Evolutionary conservation across 306 rosid genomes (phyloP).

Genomic region (Cicer judaicum): DNA sequence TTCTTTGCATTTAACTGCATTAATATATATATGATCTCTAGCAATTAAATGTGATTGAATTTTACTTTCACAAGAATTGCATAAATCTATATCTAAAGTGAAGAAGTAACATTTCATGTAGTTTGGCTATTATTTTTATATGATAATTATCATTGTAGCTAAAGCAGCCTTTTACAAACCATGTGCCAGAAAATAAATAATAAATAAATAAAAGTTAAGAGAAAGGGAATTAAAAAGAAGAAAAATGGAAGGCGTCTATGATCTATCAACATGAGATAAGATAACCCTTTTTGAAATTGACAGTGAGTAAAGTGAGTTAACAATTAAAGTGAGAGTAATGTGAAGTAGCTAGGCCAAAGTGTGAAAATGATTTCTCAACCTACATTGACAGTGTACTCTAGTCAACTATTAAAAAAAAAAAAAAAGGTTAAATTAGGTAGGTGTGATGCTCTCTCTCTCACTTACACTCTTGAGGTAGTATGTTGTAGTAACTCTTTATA

Average conservation of each 20-base stretch:
- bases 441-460: conserved; percentile 36
- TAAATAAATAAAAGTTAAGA: background rate
- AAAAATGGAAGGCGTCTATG: background rate
- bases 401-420: conserved; percentile 46
- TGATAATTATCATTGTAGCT: conserved; percentile 41
- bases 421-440: conserved; percentile 36
- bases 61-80: conserved; percentile 50
- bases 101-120: conserved; percentile 50
- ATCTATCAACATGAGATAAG: background rate
- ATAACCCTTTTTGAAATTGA: conserved; percentile 35
- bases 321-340: background rate
- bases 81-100: conserved; percentile 46
- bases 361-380: conserved; percentile 40
- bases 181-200: background rate
- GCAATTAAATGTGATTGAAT: conserved; percentile 32
- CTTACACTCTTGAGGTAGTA: conserved; percentile 26
- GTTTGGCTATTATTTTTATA: conserved; percentile 48
- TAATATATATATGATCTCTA: conserved; percentile 29
- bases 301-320: conserved; percentile 15
- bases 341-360: conserved; percentile 10
- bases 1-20: conserved; percentile 10
- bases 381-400: conserved; percentile 19
- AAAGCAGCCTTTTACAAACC: conserved; percentile 39
- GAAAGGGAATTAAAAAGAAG: background rate
- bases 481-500: background rate